Conservation (phyloP, 2,329 filamentous ascomycete genomes). For the Cladobotryum protrusum region DNA sequence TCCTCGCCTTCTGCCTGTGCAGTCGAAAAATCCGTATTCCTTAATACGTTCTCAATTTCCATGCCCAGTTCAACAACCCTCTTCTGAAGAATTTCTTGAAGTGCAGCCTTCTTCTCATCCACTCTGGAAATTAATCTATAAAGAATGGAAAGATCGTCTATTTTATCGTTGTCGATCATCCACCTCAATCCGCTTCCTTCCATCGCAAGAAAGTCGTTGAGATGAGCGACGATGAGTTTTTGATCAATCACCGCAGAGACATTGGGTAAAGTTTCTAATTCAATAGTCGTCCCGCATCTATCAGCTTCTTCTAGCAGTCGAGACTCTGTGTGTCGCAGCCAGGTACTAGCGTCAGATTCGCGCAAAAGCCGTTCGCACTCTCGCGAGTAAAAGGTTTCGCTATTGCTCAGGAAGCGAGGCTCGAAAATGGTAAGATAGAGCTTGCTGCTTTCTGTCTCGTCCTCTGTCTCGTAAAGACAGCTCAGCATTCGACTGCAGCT, state of each 20-base stretch:
- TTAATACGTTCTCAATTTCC: conserved; percentile 68
- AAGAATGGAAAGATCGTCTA: conserved; percentile 71
- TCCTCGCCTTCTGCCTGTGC: conserved; percentile 40
- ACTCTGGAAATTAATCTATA: conserved; percentile 75
- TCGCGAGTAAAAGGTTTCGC: conserved; percentile 63
- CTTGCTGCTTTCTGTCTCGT: conserved; percentile 70
- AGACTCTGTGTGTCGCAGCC: conserved; percentile 68
- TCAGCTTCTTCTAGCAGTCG: conserved; percentile 76
- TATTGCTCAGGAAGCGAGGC: conserved; percentile 65
- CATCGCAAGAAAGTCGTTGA: conserved; percentile 76
- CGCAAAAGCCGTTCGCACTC: conserved; percentile 72
- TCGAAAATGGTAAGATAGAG: conserved; percentile 84
- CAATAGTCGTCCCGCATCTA: conserved; percentile 76
- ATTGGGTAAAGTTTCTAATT: conserved; percentile 63
- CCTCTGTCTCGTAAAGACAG: conserved; percentile 73
- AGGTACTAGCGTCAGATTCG: conserved; percentile 73
- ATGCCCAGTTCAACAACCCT: conserved; percentile 73
- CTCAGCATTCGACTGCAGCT: conserved; percentile 87
- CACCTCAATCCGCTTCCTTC: conserved; percentile 76
- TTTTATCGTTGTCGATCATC: conserved; percentile 87
- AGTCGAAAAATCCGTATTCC: conserved; percentile 48
- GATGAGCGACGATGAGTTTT: conserved; percentile 69
- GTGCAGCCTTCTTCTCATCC: conserved; percentile 63
- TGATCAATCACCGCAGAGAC: conserved; percentile 73
- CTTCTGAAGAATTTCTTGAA: conserved; percentile 65